Evolutionary conservation across 129 eudicot species (phyloP), one percentile per base, ranked within the genome.

Genomic region (Logfia minima): DNA sequence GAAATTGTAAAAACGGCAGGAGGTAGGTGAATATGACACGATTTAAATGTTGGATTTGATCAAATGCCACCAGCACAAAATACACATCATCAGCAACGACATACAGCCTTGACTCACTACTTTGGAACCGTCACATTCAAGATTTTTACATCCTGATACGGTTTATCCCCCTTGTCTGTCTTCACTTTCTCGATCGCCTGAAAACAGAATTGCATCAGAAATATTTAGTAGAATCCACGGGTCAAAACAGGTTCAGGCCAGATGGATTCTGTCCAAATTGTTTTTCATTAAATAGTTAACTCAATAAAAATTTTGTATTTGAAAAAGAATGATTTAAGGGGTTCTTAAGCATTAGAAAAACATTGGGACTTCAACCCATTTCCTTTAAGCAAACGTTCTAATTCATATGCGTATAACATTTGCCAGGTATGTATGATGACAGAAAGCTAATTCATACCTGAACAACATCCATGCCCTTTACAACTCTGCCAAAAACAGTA

Each of bases 401-500:
- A 13, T 13, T 45, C 11, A 10, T 48, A 48, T 3, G 5, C 4
- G 55, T 14, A 48, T 31, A 51, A 8, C 45, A 62, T 60, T 26
- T 21, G 45, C 34, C 58, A 41, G 22, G 41, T 23, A 81, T 26
- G 48, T 22, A 58, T 58, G 63, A 71, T 10, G 3, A 32, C 14
- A 13, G 26, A 19, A 58, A 58, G 28, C 63, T 19, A 58, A 58
- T 6, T 58, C 28, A 7, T 91, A 95, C 99, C 99, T 92, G 99
- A 77, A 95, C 96, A 66, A 95, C 99, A 79, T 92, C 97, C 99
- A 95, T 91, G 66, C 99, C 99, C 77, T 89, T 95, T 14, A 75
- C 79, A 68, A 95, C 97, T 87, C 99, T 92, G 66, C 99, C 99
- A 75, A 95, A 95, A 80, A 95, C 99, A n/a, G 99, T 91, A 85